A percentile compares a stretch with the other conserved stretches of the same genome.
These are phyloP conservation scores for Coemansia sp. DNA, from an alignment of 192 early-diverging fungal species.

Conservation along the genomic window DNA sequence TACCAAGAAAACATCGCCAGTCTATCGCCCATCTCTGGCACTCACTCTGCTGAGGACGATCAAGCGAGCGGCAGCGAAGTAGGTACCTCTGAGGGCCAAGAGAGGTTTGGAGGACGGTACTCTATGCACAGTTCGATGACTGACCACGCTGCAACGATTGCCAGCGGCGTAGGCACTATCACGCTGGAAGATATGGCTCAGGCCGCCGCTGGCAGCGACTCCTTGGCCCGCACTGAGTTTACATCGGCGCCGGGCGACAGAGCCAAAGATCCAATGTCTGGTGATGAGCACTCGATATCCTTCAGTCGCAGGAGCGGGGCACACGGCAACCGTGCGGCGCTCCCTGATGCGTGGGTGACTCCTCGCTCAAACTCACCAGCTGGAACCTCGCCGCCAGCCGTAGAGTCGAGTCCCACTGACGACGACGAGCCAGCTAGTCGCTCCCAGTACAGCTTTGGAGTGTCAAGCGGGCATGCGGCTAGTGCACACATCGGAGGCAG, in stretches of 20 bases:
- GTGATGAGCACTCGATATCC: neutral
- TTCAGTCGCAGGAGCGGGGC: neutral
- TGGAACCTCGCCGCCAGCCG: neutral
- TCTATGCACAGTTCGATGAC: constrained; percentile 8
- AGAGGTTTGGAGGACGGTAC: neutral
- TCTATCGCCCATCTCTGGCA: neutral
- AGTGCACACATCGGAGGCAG: neutral
- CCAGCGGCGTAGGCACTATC: constrained; percentile 34
- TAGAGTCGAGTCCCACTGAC: neutral
- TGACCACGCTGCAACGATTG: constrained; percentile 15
- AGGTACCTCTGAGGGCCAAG: neutral
- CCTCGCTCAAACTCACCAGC: neutral
- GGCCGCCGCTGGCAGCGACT: constrained; percentile 11
- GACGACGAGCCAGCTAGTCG: neutral
- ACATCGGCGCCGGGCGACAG: neutral
- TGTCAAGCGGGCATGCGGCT: neutral
- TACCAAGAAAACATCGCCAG: neutral
- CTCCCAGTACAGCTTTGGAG: neutral
- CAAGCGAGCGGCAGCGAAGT: constrained; percentile 6
- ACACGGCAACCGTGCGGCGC: neutral
- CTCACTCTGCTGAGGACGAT: neutral
- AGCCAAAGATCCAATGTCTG: neutral
- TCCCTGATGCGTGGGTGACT: constrained; percentile 9
- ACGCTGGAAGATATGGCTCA: constrained; percentile 35
- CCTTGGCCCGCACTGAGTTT: neutral